Evolutionary conservation across 129 eudicot genomes (phyloP).

Genomic region (Apium graveolens): DNA sequence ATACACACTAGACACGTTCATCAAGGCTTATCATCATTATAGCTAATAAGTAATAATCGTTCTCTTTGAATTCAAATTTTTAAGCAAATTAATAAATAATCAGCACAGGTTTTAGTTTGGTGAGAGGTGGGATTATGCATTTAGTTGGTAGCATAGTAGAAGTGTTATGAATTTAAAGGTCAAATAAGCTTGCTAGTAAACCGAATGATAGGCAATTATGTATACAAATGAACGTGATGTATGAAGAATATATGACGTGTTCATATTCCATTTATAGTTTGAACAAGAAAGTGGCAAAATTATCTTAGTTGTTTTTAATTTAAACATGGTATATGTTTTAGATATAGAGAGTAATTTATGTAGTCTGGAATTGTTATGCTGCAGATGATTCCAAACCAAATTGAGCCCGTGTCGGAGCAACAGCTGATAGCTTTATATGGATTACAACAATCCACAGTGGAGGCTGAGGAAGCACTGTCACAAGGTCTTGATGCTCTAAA

Average conservation of each 20-base stretch:
- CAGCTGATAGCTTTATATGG: conserved; percentile 71
- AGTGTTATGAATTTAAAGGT: background rate
- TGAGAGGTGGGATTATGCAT: background rate
- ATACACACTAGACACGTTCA: background rate
- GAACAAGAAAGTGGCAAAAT: background rate
- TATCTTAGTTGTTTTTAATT: background rate
- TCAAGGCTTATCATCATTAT: background rate
- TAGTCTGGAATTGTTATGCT: background rate
- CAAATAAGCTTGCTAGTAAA: background rate
- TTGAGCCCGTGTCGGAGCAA: conserved; percentile 81
- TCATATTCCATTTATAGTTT: background rate
- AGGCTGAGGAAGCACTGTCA: conserved; percentile 68
- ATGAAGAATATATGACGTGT: background rate
- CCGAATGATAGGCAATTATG: background rate
- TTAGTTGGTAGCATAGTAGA: background rate
- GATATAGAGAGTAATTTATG: background rate
- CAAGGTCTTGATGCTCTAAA: conserved; percentile 69
- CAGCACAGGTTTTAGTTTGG: background rate
- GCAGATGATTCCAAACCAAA: conserved; percentile 61
- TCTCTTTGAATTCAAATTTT: background rate
- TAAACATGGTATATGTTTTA: background rate
- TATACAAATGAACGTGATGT: background rate
- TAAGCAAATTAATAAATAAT: background rate
- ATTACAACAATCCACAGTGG: conserved; percentile 66
- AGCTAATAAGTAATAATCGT: background rate